Conservation (phyloP, 768 basidiomycete species). For the Tulasnella sp. region DNA sequence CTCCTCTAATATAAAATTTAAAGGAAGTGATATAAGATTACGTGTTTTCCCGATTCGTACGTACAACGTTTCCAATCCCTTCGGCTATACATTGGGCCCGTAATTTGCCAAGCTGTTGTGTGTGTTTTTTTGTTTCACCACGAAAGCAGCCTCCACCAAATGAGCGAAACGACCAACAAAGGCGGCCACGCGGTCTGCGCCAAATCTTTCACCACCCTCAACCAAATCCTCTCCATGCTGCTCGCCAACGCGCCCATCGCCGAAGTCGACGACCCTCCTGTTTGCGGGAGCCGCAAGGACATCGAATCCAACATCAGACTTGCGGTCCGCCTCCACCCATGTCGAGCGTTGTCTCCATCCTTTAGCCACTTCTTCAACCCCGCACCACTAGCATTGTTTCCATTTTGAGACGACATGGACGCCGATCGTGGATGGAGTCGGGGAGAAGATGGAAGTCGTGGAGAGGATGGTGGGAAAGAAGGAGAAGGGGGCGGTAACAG, state of each 20-base stretch:
- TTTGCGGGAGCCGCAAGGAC: not conserved
- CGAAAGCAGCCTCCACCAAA: constrained; percentile 19
- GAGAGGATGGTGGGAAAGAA: not conserved
- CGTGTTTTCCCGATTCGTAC: too few relatives aligned
- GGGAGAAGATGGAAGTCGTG: not conserved
- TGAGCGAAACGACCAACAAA: constrained; percentile 11
- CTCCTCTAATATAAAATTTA: too few relatives aligned
- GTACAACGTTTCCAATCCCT: not conserved
- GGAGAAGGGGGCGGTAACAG: not conserved
- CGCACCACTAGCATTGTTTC: not conserved
- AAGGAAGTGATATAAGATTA: too few relatives aligned
- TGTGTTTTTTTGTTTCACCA: constrained; percentile 12
- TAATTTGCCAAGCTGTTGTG: not conserved
- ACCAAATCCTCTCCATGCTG: not conserved
- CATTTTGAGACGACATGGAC: not conserved
- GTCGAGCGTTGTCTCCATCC: not conserved
- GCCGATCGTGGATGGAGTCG: not conserved
- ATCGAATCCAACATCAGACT: not conserved
- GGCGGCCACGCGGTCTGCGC: constrained; percentile 19
- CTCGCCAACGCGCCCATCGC: not conserved
- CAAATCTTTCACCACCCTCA: constrained; percentile 18
- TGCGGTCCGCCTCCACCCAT: constrained; percentile 13
- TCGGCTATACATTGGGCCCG: not conserved
- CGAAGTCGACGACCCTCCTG: not conserved
- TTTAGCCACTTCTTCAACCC: constrained; percentile 7